Evolutionary conservation across 1,139 yeast genomes (phyloP).

Genomic region (Taphrina wiesneri): DNA sequence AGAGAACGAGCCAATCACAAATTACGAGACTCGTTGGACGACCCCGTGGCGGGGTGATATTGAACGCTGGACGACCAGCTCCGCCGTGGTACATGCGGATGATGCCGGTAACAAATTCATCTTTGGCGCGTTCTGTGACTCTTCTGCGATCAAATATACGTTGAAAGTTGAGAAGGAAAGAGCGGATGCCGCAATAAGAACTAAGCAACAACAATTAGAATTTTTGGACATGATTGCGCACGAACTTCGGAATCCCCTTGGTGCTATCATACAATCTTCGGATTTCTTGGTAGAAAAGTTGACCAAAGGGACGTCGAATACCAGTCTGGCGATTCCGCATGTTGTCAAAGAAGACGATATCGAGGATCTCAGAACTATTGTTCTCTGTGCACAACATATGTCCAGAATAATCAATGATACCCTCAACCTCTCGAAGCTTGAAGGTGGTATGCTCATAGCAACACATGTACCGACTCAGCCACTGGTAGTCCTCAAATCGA

Average conservation of each 20-base stretch:
- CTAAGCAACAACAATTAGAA: constrained; percentile 39
- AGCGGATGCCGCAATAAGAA: constrained; percentile 39
- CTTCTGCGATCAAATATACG: constrained; percentile 12
- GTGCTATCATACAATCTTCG: constrained; percentile 36
- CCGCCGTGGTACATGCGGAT: constrained; percentile 6
- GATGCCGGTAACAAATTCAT: constrained; percentile 2
- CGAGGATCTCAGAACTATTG: constrained; percentile 34
- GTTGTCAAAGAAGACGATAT: constrained; percentile 8
- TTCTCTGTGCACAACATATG: constrained; percentile 40
- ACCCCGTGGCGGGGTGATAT: constrained; percentile 13
- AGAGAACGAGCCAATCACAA: not conserved
- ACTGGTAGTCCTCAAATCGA: constrained; percentile 34
- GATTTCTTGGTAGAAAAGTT: constrained; percentile 28
- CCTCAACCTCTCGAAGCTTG: constrained; percentile 38
- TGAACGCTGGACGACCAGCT: constrained; percentile 19
- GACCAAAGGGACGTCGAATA: not conserved
- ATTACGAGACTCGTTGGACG: constrained; percentile 10
- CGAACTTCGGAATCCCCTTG: constrained; percentile 39
- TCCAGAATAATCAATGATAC: constrained; percentile 39
- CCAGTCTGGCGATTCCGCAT: not conserved
- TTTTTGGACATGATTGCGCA: constrained; percentile 40
- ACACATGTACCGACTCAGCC: constrained; percentile 38
- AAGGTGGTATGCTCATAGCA: constrained; percentile 39
- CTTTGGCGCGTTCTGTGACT: constrained; percentile 12
- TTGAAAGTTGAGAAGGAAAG: constrained; percentile 35